Conservation (phyloP, 2,329 filamentous ascomycete genomes). For the Pseudocercospora eumusae region DNA sequence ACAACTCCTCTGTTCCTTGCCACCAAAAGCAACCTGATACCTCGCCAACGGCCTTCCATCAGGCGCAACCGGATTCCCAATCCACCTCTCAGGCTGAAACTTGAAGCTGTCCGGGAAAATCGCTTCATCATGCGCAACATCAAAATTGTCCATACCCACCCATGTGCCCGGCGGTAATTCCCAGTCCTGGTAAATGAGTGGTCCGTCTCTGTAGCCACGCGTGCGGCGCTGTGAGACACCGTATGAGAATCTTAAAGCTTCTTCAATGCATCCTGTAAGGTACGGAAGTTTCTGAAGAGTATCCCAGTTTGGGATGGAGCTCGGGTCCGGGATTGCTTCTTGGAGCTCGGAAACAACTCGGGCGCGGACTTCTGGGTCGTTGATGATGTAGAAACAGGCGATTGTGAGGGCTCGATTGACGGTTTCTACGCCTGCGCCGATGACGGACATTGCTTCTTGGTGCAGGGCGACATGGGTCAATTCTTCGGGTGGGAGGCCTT, state of each 20-base stretch:
- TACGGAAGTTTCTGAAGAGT: conserved; percentile 24
- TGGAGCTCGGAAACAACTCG: conserved; percentile 45
- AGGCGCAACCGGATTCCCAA: conserved; percentile 16
- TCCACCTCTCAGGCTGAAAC: conserved; percentile 25
- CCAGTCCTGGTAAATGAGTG: conserved; percentile 23
- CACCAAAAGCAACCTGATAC: conserved; percentile 18
- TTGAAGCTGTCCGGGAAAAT: conserved; percentile 22
- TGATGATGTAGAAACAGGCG: conserved; percentile 46
- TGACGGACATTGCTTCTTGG: conserved; percentile 48
- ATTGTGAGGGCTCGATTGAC: conserved; percentile 46
- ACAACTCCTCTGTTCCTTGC: conserved; percentile 20
- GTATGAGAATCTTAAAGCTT: conserved; percentile 27
- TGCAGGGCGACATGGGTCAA: conserved; percentile 40
- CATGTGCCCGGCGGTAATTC: conserved; percentile 21
- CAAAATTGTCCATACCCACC: conserved; percentile 22
- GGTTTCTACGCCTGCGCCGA: conserved; percentile 52
- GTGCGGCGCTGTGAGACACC: conserved; percentile 24
- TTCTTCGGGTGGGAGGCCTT: conserved; percentile 34
- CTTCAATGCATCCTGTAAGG: conserved; percentile 21
- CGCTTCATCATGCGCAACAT: conserved; percentile 21
- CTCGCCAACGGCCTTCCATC: conserved; percentile 18
- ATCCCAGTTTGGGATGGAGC: conserved; percentile 13
- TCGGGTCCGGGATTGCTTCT: conserved; percentile 20
- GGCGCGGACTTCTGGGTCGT: conserved; percentile 38
- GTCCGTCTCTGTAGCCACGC: conserved; percentile 18